phyloP scores from a whole-genome alignment of 1,284 basidiomycete genomes.

The Cryptococcus deneoformans region DNA sequence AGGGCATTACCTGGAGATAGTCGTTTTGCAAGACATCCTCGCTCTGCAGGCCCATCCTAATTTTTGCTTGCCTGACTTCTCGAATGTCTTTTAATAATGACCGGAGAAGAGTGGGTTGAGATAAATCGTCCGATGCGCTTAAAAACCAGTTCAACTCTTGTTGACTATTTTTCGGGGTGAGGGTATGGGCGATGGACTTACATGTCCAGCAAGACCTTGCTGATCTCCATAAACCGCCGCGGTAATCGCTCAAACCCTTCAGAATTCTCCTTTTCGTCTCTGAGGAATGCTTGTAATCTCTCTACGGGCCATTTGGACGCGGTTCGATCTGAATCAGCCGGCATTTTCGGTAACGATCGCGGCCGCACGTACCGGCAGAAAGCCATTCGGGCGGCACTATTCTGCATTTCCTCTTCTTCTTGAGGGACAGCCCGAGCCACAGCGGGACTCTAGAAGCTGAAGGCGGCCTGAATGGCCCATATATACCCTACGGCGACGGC shows the following conservation, averaged over 20 bases:
- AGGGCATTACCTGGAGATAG: conserved; percentile 62
- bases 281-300: conserved; percentile 67
- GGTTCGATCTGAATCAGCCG: not conserved
- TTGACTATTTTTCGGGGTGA: not conserved
- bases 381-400: conserved; percentile 90
- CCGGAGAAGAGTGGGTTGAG: conserved; percentile 74
- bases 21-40: conserved; percentile 54
- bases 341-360: not conserved
- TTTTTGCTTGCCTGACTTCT: conserved; percentile 91
- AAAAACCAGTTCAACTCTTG: not conserved
- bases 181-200: conserved; percentile 51
- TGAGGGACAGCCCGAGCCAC: conserved; percentile 93
- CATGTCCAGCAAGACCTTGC: conserved; percentile 87
- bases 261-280: conserved; percentile 63
- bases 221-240: conserved; percentile 81
- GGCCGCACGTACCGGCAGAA: conserved; percentile 63
- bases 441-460: conserved; percentile 77
- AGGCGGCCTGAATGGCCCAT: conserved; percentile 89
- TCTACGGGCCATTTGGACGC: conserved; percentile 53
- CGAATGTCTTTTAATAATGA: conserved; percentile 88
- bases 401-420: conserved; percentile 85
- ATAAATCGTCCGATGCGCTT: conserved; percentile 87
- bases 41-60: conserved; percentile 77
- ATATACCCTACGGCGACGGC: conserved; percentile 63
- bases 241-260: conserved; percentile 72